These are phyloP conservation scores for Aspergillus diversus DNA, from an alignment of 495 filamentous ascomycete genomes.

Conservation along the genomic window DNA sequence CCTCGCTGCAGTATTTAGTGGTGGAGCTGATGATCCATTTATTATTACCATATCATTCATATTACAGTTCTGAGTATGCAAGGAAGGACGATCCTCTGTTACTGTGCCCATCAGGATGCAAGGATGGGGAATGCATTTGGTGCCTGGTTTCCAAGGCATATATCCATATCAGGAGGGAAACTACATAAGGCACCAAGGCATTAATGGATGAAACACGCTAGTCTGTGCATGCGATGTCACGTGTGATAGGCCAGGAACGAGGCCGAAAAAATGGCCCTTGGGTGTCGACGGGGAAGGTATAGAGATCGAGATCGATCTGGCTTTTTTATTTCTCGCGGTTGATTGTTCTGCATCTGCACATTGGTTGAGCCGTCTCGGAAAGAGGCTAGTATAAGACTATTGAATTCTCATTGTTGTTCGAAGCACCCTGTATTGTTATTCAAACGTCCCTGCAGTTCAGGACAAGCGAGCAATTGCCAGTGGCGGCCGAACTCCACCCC, in stretches of 20 bases:
- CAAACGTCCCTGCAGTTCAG: slow-evolving; percentile 13
- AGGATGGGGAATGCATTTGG: background rate
- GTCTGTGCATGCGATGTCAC: background rate
- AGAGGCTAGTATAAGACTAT: too few relatives aligned
- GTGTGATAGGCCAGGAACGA: background rate
- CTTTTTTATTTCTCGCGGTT: background rate
- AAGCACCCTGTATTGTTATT: slow-evolving; percentile 6
- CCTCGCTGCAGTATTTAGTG: too few relatives aligned
- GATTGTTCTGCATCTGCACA: background rate
- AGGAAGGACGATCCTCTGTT: too few relatives aligned
- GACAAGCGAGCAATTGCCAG: slow-evolving; percentile 12
- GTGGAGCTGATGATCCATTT: too few relatives aligned
- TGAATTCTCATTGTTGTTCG: background rate
- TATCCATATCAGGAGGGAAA: background rate
- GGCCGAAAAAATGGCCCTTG: background rate
- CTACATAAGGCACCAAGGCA: background rate
- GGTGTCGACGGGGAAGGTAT: too few relatives aligned
- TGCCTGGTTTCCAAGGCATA: background rate
- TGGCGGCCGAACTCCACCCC: slow-evolving; percentile 24
- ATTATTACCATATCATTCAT: too few relatives aligned
- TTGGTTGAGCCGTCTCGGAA: background rate
- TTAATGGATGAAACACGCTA: background rate
- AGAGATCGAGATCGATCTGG: slow-evolving; percentile 4
- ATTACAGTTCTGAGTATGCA: too few relatives aligned
- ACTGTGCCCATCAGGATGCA: background rate